Evolutionary conservation across 495 filamentous ascomycete species (phyloP), one percentile per base, ranked within the genome.

Genomic region (Aspergillus egyptiacus): DNA sequence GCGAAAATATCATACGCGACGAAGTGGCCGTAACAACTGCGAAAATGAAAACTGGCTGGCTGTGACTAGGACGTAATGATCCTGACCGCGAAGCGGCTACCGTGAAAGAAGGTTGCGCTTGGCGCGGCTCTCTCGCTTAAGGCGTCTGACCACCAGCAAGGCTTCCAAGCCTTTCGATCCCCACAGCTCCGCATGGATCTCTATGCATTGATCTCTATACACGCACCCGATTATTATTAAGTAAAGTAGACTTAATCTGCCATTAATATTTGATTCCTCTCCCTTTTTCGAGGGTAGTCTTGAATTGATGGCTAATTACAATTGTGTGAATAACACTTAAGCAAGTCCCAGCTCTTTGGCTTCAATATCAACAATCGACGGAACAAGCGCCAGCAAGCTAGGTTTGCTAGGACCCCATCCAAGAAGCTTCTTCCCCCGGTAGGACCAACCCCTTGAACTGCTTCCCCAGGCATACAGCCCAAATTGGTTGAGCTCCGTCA

Each of bases 341-440:
- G 59, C 76, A 77, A 87, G 6, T 58, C 81, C 31, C 81, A 71
- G 56, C 72, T 64, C 67, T 81, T 83, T 65, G 49, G 79, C 57
- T 67, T 82, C 78, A 20, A 60, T 47, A 14, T 75, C 69, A 17
- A 85, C 75, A 55, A 74, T 73, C 7, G 68, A 63, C 3, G 77
- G 68, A 35, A 87, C 67, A 45, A 78, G 68, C 6, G 81, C 80
- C 61, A 77, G 61, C 54, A 89, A 39, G 27, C 63, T 71, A 17
- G 64, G 69, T 32, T 70, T 67, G 61, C 71, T 74, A 6, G 85
- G 77, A 33, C 68, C 63, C 85, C 85, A 89, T 0, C 75, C 81
- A 13, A 89, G 64, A 50, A 84, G 72, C 60, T 85, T 84, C 45
- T 63, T 76, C 6, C 81, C 84, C 25, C 85, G 72, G 37, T 76